These are phyloP conservation scores for Artemisia annua DNA, from an alignment of 129 eudicot species.

Conservation along the genomic window DNA sequence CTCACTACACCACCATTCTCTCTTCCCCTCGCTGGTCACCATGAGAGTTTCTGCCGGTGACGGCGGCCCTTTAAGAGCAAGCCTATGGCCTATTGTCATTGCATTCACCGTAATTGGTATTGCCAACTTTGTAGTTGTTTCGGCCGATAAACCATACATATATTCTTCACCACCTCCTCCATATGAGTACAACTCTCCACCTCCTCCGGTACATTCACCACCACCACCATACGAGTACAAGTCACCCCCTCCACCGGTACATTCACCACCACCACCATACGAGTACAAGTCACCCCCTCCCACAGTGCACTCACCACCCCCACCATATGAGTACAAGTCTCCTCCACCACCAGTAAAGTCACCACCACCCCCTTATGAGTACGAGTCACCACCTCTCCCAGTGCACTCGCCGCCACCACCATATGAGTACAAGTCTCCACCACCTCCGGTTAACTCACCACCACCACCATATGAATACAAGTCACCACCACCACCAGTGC, in stretches of 20 bases:
- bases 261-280: too few species aligned
- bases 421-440: too few species aligned
- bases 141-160: constrained; percentile 36
- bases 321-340: too few species aligned
- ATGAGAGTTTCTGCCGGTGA: constrained; percentile 45
- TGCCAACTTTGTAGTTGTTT: constrained; percentile 33
- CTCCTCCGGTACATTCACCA: constrained; percentile 41
- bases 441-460: too few species aligned
- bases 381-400: too few species aligned
- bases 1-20: constrained; percentile 16
- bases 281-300: too few species aligned
- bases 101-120: constrained; percentile 36
- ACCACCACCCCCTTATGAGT: too few species aligned
- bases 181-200: constrained; percentile 41
- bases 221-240: constrained; percentile 25
- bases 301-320: too few species aligned
- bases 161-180: constrained; percentile 58
- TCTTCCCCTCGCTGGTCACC: constrained; percentile 10
- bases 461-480: too few species aligned
- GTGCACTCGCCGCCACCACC: too few species aligned
- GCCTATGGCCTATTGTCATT: constrained; percentile 39
- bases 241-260: constrained; percentile 42
- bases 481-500: too few species aligned
- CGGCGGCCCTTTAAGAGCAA: constrained; percentile 39
- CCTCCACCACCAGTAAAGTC: too few species aligned